These are phyloP conservation scores for Penicillium sumatraense DNA, from an alignment of 2,329 filamentous ascomycete genomes.

Conservation along the genomic window DNA sequence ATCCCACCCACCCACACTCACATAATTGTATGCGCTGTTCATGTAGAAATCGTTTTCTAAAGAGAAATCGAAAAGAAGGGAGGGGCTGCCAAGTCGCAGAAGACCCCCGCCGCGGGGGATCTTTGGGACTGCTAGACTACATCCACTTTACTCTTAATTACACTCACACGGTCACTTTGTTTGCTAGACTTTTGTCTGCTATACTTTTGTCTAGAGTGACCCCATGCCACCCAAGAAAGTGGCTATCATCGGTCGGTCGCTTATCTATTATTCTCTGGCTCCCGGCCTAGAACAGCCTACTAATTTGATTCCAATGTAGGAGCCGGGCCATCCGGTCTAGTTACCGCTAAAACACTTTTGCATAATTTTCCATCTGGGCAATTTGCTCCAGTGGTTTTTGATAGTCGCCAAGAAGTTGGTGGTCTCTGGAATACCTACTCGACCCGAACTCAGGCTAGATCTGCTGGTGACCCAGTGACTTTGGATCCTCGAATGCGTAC, in stretches of 20 bases:
- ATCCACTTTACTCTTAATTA: background rate
- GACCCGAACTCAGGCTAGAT: background rate
- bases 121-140: background rate
- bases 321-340: conserved; percentile 70
- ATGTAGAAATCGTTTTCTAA: no score
- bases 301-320: conserved; percentile 40
- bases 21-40: background rate
- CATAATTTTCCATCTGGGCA: conserved; percentile 57
- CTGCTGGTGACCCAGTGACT: conserved; percentile 5
- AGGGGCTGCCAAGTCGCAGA: background rate
- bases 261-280: background rate
- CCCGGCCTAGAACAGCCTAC: conserved; percentile 8
- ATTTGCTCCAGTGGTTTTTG: conserved; percentile 73
- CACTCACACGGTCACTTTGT: background rate
- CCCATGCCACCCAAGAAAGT: conserved; percentile 48
- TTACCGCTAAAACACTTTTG: conserved; percentile 74
- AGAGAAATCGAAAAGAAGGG: background rate
- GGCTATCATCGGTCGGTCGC: conserved; percentile 56
- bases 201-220: background rate
- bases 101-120: background rate
- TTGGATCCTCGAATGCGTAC: conserved; percentile 63
- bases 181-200: background rate
- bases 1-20: background rate
- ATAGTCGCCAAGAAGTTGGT: conserved; percentile 67
- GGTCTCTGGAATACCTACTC: conserved; percentile 73